Evolutionary conservation across 768 basidiomycete genomes (phyloP).

Genomic region (Leccinum longicurvipes): DNA sequence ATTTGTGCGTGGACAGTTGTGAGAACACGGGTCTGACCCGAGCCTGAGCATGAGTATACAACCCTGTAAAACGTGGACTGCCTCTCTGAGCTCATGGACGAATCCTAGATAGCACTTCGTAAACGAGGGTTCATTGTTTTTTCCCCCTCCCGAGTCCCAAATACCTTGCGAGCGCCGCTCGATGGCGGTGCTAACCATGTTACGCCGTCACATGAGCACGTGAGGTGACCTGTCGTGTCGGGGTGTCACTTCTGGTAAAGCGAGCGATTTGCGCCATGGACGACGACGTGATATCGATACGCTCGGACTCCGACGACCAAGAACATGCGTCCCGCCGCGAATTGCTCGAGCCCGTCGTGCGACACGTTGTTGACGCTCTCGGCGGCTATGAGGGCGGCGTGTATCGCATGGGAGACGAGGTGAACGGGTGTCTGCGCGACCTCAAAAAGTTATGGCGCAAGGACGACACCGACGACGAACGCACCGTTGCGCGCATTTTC

Average conservation of each 20-base stretch:
- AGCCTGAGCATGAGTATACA: constrained; percentile 2
- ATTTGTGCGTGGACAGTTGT: constrained; percentile 10
- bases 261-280: constrained; percentile 14
- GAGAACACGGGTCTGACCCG: background rate
- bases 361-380: constrained; percentile 73
- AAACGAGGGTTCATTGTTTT: background rate
- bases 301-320: constrained; percentile 28
- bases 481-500: constrained; percentile 91
- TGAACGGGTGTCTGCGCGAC: constrained; percentile 84
- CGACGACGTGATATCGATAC: constrained; percentile 36
- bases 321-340: constrained; percentile 42
- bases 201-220: constrained; percentile 12
- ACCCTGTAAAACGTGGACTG: background rate
- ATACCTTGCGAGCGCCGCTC: background rate
- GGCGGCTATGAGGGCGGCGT: constrained; percentile 66
- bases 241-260: constrained; percentile 13
- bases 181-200: background rate
- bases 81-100: background rate
- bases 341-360: constrained; percentile 65
- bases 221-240: constrained; percentile 29
- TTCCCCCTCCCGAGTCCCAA: background rate
- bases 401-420: constrained; percentile 80
- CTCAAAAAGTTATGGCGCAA: constrained; percentile 94
- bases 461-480: constrained; percentile 95
- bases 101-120: background rate